These are phyloP conservation scores for Botrytis medusae DNA, from an alignment of 2,329 filamentous ascomycete genomes.

Conservation along the genomic window DNA sequence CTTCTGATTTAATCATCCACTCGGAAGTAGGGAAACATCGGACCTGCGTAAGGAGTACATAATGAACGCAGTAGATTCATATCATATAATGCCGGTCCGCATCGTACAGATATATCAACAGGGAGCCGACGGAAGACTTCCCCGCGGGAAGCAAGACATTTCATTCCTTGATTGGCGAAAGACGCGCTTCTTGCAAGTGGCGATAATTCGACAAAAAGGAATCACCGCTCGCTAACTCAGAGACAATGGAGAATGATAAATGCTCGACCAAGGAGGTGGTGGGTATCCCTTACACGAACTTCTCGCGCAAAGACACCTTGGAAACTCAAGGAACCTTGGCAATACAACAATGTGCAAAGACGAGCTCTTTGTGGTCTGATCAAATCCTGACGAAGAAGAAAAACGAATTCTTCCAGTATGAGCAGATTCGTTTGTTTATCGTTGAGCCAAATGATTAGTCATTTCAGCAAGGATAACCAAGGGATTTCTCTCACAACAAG, in stretches of 20 bases:
- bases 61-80: not conserved
- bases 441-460: not conserved
- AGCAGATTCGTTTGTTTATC: conserved; percentile 5
- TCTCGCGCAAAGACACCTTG: not conserved
- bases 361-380: not conserved
- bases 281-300: conserved; percentile 7
- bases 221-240: not conserved
- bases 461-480: not conserved
- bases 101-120: not conserved
- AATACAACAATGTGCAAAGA: not conserved
- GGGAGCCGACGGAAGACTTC: conserved; percentile 6
- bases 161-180: not conserved
- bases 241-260: conserved; percentile 13
- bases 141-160: conserved; percentile 3
- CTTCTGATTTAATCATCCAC: conserved; percentile 8
- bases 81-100: not conserved
- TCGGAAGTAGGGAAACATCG: not conserved
- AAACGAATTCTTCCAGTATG: not conserved
- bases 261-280: conserved; percentile 18
- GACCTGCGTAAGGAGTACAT: conserved; percentile 14
- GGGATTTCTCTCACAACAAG: not conserved
- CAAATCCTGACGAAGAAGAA: not conserved
- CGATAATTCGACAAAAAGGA: conserved; percentile 5
- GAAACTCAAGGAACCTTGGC: not conserved
- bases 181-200: conserved; percentile 1